A percentile compares a stretch with the other conserved stretches of the same genome.
phyloP scores from a whole-genome alignment of 805 yeast genomes.

The Wickerhamomyces silvicola region DNA sequence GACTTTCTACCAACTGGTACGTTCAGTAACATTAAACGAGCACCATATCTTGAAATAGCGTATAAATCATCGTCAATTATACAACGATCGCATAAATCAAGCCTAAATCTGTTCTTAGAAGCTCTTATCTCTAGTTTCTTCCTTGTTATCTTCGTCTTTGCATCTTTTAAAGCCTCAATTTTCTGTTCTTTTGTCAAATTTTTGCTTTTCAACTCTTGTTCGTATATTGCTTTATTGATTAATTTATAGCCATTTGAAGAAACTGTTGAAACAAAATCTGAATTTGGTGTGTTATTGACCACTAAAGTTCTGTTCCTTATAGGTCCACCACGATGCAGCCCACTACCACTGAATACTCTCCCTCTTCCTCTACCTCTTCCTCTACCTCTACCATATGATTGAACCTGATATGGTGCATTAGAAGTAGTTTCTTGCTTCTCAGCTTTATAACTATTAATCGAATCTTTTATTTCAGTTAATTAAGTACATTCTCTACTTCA shows the following conservation, averaged over 20 bases:
- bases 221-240: conserved; percentile 31
- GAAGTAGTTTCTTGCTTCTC: conserved; percentile 12
- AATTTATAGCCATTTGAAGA: conserved; percentile 33
- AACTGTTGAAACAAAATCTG: conserved; percentile 25
- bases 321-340: conserved; percentile 18
- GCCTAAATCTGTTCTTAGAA: conserved; percentile 27
- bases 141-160: conserved; percentile 8
- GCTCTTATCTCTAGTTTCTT: conserved; percentile 17
- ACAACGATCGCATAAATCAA: conserved; percentile 41
- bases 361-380: conserved; percentile 7
- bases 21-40: conserved; percentile 33
- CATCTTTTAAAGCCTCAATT: conserved; percentile 15
- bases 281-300: conserved; percentile 19
- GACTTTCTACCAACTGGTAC: conserved; percentile 14
- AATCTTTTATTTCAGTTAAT: too few relatives aligned
- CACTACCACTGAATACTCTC: conserved; percentile 7
- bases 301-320: conserved; percentile 28
- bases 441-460: too few relatives aligned
- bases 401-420: conserved; percentile 6
- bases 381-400: conserved; percentile 1
- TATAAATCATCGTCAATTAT: conserved; percentile 35
- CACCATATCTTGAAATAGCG: conserved; percentile 36
- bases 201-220: conserved; percentile 23
- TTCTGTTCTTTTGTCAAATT: conserved; percentile 19
- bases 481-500: too few relatives aligned